A percentile compares a stretch with the other conserved stretches of the same genome.
Evolutionary conservation across 257 asterid genomes (phyloP).

Genomic region (Mitragyna speciosa): DNA sequence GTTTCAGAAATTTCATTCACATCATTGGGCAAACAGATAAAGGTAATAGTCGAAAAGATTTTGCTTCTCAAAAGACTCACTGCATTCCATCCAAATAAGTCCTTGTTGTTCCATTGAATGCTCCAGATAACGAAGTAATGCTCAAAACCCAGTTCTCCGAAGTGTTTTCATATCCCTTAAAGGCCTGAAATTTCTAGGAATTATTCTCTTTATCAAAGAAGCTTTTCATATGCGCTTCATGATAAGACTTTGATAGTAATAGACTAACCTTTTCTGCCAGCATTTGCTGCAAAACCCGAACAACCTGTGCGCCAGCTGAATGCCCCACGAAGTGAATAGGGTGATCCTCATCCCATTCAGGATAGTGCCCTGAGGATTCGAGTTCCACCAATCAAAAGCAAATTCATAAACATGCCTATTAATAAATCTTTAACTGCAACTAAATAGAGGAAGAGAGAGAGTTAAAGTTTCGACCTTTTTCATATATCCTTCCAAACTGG

Average conservation of each 20-base stretch:
- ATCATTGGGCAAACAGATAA: neutral
- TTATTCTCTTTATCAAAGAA: conserved; percentile 1
- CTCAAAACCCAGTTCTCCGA: conserved; percentile 85
- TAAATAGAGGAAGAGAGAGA: neutral
- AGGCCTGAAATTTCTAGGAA: conserved; percentile 50
- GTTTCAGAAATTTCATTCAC: neutral
- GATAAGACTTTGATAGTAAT: neutral
- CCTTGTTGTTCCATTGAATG: conserved; percentile 95
- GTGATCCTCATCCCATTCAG: conserved; percentile 96
- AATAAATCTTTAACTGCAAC: neutral
- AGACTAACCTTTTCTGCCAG: conserved; percentile 80
- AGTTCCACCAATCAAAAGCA: conserved; percentile 16
- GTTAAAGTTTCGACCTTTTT: conserved; percentile 46
- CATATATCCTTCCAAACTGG: conserved; percentile 72
- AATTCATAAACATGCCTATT: neutral
- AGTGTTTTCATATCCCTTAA: conserved; percentile 66
- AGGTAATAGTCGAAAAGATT: conserved; percentile 5
- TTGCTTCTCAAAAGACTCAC: conserved; percentile 40
- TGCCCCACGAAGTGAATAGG: conserved; percentile 96
- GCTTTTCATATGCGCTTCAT: neutral
- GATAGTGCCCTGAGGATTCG: conserved; percentile 63
- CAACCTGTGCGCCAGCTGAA: conserved; percentile 97
- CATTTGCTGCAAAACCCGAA: conserved; percentile 92
- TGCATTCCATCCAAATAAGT: conserved; percentile 90
- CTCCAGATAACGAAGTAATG: conserved; percentile 90